Conservation (phyloP, 805 yeast species). For the Hanseniaspora lachancei region DNA sequence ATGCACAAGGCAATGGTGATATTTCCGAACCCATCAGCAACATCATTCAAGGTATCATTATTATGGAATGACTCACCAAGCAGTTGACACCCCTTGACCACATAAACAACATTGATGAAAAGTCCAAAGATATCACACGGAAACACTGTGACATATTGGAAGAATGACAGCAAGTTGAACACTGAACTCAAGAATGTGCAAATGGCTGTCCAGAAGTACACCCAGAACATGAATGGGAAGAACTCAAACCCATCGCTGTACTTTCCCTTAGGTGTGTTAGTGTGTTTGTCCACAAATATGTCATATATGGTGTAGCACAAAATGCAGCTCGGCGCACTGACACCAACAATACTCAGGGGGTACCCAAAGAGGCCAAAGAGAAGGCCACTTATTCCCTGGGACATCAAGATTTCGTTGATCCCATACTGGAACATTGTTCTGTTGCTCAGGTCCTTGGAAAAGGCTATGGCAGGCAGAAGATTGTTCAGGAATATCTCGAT, state of each 20-base stretch:
- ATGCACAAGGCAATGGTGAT: constrained; percentile 63
- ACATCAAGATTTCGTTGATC: constrained; percentile 72
- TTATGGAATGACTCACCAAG: constrained; percentile 52
- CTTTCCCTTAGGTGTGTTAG: constrained; percentile 15
- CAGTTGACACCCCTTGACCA: constrained; percentile 83
- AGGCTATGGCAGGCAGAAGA: constrained; percentile 82
- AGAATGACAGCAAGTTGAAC: constrained; percentile 50
- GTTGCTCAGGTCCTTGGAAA: constrained; percentile 95
- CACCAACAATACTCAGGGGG: constrained; percentile 91
- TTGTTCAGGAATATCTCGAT: constrained; percentile 80
- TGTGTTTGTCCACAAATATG: constrained; percentile 13
- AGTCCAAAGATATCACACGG: constrained; percentile 91
- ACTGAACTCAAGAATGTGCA: constrained; percentile 65
- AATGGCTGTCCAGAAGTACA: constrained; percentile 79
- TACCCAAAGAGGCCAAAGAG: constrained; percentile 84
- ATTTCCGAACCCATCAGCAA: constrained; percentile 54
- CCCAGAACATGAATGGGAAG: constrained; percentile 93
- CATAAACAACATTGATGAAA: constrained; percentile 74
- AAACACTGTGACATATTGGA: constrained; percentile 61
- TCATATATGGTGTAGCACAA: constrained; percentile 72
- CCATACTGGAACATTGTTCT: constrained; percentile 80
- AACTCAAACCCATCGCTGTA: constrained; percentile 33
- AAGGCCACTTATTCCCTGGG: constrained; percentile 80
- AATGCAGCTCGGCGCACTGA: constrained; percentile 88
- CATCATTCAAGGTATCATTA: constrained; percentile 24